phyloP scores from a whole-genome alignment of 805 yeast species.

The Starmerella davenportii region DNA sequence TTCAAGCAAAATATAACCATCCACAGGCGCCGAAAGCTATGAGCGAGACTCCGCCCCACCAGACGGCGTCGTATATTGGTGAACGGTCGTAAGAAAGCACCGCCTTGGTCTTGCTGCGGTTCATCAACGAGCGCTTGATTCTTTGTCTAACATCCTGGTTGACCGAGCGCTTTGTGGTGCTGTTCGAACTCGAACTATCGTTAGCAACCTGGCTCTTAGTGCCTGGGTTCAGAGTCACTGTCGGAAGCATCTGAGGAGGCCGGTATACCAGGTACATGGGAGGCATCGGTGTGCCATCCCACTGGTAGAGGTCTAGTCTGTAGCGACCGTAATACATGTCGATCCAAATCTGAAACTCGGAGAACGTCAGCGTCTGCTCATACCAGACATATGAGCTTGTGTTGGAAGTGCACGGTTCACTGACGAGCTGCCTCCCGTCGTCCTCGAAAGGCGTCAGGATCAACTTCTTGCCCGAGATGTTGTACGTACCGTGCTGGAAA shows the following conservation, averaged over 20 bases:
- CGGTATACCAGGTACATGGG: constrained; percentile 82
- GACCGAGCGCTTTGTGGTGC: constrained; percentile 5
- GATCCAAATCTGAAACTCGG: constrained; percentile 39
- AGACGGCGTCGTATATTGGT: constrained; percentile 17
- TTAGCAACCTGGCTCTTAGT: constrained; percentile 26
- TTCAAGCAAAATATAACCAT: constrained; percentile 13
- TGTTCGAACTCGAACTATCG: constrained; percentile 1
- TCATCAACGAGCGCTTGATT: constrained; percentile 60
- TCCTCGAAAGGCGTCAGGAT: constrained; percentile 55
- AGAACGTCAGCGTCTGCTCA: constrained; percentile 43
- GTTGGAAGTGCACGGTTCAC: constrained; percentile 51
- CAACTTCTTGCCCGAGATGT: constrained; percentile 37
- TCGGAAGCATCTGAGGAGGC: constrained; percentile 95
- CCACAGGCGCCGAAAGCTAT: constrained; percentile 24
- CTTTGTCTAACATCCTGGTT: constrained; percentile 17
- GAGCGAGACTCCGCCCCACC: constrained; percentile 27
- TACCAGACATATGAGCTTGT: constrained; percentile 47
- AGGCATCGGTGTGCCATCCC: constrained; percentile 55
- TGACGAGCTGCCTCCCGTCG: constrained; percentile 82
- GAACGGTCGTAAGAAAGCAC: constrained; percentile 10
- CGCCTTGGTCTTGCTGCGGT: constrained; percentile 64
- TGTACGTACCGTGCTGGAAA: constrained; percentile 79
- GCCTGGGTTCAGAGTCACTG: constrained; percentile 67
- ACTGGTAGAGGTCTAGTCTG: constrained; percentile 53
- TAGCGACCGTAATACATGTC: constrained; percentile 75